Percentiles rank a stretch among this genome's conserved stretches.
Evolutionary conservation across 768 basidiomycete species (phyloP).

Genomic region (Cyclocybe cylindracea): DNA sequence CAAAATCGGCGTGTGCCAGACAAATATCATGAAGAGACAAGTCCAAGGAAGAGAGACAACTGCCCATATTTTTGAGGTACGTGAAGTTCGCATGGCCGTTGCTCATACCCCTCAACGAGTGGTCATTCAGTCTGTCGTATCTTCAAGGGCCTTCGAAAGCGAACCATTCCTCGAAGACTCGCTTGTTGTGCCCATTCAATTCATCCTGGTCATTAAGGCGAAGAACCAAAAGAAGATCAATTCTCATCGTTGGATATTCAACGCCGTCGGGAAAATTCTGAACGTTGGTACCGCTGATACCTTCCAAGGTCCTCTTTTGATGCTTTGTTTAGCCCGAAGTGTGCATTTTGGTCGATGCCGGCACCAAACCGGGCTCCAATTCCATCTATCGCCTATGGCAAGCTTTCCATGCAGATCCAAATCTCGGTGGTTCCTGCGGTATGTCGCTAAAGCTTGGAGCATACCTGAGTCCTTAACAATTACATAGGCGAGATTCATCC

Average conservation of each 20-base stretch:
- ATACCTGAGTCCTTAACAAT: no score
- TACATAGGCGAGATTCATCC: slow-evolving; percentile 79
- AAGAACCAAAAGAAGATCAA: slow-evolving; percentile 98
- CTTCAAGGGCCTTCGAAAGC: not conserved
- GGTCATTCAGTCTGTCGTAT: not conserved
- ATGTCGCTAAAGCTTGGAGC: slow-evolving; percentile 3
- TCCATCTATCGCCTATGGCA: slow-evolving; percentile 96
- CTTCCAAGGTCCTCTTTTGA: not conserved
- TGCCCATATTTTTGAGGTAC: slow-evolving; percentile 77
- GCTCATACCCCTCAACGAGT: not conserved
- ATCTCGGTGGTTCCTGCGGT: slow-evolving; percentile 89
- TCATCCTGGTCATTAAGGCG: slow-evolving; percentile 89
- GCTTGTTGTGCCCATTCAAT: slow-evolving; percentile 90
- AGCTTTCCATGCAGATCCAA: slow-evolving; percentile 77
- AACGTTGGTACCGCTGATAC: slow-evolving; percentile 44
- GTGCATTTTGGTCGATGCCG: slow-evolving; percentile 92
- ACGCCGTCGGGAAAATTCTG: slow-evolving; percentile 83
- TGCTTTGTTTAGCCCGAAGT: slow-evolving; percentile 68
- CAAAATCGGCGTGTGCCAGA: slow-evolving; percentile 86
- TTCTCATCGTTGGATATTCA: slow-evolving; percentile 95
- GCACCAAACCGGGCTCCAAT: slow-evolving; percentile 95
- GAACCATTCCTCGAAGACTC: slow-evolving; percentile 63
- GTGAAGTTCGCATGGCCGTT: not conserved
- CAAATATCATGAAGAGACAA: slow-evolving; percentile 89
- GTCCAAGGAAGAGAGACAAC: slow-evolving; percentile 80